A percentile compares a stretch with the other conserved stretches of the same genome.
Conservation (phyloP, 768 basidiomycete genomes). For the Mycena albidolilacea region DNA sequence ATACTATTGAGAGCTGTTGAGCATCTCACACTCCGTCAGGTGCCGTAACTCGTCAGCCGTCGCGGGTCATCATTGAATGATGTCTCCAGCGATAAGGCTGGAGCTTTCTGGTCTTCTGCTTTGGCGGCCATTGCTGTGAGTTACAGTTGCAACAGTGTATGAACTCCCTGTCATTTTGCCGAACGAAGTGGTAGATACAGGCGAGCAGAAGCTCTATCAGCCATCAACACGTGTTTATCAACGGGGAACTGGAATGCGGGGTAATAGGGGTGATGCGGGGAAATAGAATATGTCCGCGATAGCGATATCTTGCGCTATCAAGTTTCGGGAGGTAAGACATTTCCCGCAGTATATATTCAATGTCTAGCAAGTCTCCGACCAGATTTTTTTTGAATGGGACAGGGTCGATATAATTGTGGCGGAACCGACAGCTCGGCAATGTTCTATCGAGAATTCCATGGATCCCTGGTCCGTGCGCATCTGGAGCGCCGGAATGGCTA, state of each 20-base stretch:
- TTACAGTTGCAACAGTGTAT: too few species aligned
- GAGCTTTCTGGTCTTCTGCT: not conserved
- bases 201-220: not conserved
- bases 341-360: not conserved
- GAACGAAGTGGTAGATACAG: not conserved
- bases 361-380: not conserved
- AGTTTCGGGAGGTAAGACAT: too few species aligned
- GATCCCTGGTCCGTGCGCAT: constrained; percentile 17
- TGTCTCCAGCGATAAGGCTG: not conserved
- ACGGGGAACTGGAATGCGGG: constrained; percentile 14
- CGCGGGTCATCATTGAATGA: not conserved
- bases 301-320: not conserved
- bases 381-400: not conserved
- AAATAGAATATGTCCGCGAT: not conserved
- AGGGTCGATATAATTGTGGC: constrained; percentile 1
- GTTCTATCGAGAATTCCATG: constrained; percentile 21
- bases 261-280: constrained; percentile 22
- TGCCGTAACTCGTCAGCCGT: constrained; percentile 3
- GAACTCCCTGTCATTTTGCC: not conserved
- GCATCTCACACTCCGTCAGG: not conserved
- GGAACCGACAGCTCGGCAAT: not conserved
- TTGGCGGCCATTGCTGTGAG: not conserved
- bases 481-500: not conserved
- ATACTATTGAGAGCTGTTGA: not conserved
- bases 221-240: constrained; percentile 10